Evolutionary conservation across 1,284 basidiomycete genomes (phyloP), one percentile per base, ranked within the genome.

Genomic region (Mycosarcoma mackinlayi): DNA sequence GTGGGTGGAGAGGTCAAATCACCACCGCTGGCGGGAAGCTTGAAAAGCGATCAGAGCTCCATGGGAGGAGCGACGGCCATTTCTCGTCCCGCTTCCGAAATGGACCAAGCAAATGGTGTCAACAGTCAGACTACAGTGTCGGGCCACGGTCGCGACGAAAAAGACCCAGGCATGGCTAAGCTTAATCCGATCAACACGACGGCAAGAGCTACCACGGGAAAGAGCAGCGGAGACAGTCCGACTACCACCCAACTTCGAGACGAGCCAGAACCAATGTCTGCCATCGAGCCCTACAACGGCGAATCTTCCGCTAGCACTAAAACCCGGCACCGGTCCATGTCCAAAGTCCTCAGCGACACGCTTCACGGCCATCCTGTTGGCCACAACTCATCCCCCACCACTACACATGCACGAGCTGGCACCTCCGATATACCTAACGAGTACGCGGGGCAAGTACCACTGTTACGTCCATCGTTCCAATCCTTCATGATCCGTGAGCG

Each of bases 401-500:
- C 42, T 9, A n/a, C n/a, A n/a, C 33, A 33, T 9, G 21, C 55
- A 1, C 49, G 56, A 25, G 30, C 41, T 28, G 37, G 25, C 19
- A 77, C 68, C 19, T 33, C 49, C 1, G 68, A 73, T 21, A 44
- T 64, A 6, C 51, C 66, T 28, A 79, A 79, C 58, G 54, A 67
- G 44, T 81, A 80, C 51, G 61, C 72, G 1, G 79, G 75, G 16
- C 75, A 78, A 40, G 80, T 80, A 1, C 80, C 80, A 25, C 61
- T 82, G 9, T 53, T 66, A n/a, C 70, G 79, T 4, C 78, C 77
- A 2, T 71, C 58, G 5, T 76, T 66, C 63, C 55, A 75, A 19
- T 63, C 63, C 21, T 84, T 86, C 51, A 90, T 91, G 87, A 92
- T 98, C 62, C 88, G 94, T 30, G 94, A 98, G 83, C 88, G 95